Conservation (phyloP, 2,329 filamentous ascomycete genomes). For the Aschersonia sp. region DNA sequence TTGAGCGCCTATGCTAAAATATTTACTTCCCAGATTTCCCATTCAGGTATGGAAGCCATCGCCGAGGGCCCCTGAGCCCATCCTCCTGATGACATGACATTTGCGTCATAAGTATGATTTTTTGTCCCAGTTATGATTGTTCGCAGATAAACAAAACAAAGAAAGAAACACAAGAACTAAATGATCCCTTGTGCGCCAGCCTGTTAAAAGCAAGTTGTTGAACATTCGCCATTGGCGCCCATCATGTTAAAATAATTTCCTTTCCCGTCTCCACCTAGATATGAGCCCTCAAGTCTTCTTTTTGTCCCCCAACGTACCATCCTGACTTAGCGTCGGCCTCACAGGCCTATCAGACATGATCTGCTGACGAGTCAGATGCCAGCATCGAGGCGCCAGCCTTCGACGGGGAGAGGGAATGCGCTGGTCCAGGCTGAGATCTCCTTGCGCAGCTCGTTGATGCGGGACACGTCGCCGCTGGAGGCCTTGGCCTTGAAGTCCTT, state of each 20-base stretch:
- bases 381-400: constrained; percentile 51
- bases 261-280: too few species aligned
- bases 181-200: constrained; percentile 7
- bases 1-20: too few species aligned
- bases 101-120: not conserved
- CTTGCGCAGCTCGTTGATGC: constrained; percentile 75
- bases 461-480: constrained; percentile 57
- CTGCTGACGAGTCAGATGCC: constrained; percentile 30
- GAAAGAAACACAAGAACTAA: not conserved
- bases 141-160: not conserved
- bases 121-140: not conserved
- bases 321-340: too few species aligned
- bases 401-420: constrained; percentile 83
- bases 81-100: too few species aligned
- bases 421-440: constrained; percentile 82
- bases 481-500: constrained; percentile 99
- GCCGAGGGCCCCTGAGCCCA: too few species aligned
- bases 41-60: too few species aligned
- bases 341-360: too few species aligned
- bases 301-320: too few species aligned
- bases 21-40: too few species aligned
- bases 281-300: too few species aligned
- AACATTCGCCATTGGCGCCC: constrained; percentile 10
- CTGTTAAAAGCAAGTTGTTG: constrained; percentile 12
- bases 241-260: constrained; percentile 10